Evolutionary conservation across 2,329 filamentous ascomycete species (phyloP).

Genomic region (Aspergillus ochraceus): DNA sequence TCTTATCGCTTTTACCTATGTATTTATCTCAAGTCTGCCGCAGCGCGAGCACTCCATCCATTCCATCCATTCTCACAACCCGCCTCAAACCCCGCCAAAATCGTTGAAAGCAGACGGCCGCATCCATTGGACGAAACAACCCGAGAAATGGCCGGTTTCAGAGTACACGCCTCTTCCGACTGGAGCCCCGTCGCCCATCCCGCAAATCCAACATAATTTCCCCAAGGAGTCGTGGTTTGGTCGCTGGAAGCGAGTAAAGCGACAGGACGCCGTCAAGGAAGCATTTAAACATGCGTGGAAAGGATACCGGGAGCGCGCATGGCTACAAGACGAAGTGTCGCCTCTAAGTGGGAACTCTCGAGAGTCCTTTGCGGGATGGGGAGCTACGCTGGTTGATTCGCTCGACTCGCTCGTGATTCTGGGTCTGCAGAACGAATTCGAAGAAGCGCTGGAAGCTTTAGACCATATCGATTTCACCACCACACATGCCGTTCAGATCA

Average conservation of each 20-base stretch:
- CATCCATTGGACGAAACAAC: slow-evolving; percentile 68
- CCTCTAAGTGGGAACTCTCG: slow-evolving; percentile 67
- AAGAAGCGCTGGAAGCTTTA: slow-evolving; percentile 70
- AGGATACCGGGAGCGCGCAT: slow-evolving; percentile 78
- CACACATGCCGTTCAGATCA: slow-evolving; percentile 66
- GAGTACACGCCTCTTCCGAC: slow-evolving; percentile 71
- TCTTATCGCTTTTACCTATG: slow-evolving; percentile 26
- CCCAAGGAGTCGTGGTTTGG: slow-evolving; percentile 58
- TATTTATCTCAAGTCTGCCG: slow-evolving; percentile 24
- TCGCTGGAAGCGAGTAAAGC: slow-evolving; percentile 62
- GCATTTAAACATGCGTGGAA: slow-evolving; percentile 78
- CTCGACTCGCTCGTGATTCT: slow-evolving; percentile 86
- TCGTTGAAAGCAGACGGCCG: slow-evolving; percentile 5
- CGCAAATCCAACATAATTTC: slow-evolving; percentile 75
- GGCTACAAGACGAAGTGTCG: slow-evolving; percentile 80
- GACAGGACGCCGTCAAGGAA: slow-evolving; percentile 67
- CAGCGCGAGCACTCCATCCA: slow-evolving; percentile 18
- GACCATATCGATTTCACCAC: slow-evolving; percentile 80
- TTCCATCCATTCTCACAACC: slow-evolving; percentile 14
- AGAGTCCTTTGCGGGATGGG: slow-evolving; percentile 92
- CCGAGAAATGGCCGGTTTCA: slow-evolving; percentile 75
- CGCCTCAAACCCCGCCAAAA: slow-evolving; percentile 10
- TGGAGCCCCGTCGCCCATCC: slow-evolving; percentile 67
- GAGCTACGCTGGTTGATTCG: slow-evolving; percentile 79
- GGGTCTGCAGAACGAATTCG: slow-evolving; percentile 74